Evolutionary conservation across 352 stramenopile species (phyloP).

Genomic region (Globisporangium polare): DNA sequence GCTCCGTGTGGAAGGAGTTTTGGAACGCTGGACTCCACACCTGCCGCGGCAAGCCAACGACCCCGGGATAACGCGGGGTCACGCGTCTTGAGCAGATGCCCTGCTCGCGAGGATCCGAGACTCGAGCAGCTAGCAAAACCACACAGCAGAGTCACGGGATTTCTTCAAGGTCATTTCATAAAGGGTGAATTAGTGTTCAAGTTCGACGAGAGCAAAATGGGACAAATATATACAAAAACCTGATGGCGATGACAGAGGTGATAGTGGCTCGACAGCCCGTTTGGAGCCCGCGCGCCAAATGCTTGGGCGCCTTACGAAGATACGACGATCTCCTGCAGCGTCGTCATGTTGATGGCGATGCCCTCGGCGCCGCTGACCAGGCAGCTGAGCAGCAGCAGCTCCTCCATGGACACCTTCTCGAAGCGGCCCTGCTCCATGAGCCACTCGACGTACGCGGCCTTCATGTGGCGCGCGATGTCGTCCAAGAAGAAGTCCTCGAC

Average conservation of each 20-base stretch:
- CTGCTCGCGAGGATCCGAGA: too few relatives aligned
- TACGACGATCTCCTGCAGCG: slow-evolving; percentile 17
- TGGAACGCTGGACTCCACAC: too few relatives aligned
- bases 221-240: background rate
- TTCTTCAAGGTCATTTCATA: background rate
- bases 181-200: background rate
- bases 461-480: slow-evolving; percentile 38
- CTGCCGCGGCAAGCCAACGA: too few relatives aligned
- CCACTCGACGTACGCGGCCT: slow-evolving; percentile 42
- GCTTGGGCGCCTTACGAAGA: slow-evolving; percentile 7
- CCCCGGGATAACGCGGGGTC: too few relatives aligned
- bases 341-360: slow-evolving; percentile 26
- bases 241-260: background rate
- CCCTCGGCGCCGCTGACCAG: slow-evolving; percentile 45
- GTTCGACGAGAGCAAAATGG: background rate
- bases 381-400: slow-evolving; percentile 48
- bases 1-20: too few relatives aligned
- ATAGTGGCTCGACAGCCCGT: too few relatives aligned
- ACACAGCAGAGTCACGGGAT: background rate
- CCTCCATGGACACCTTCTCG: slow-evolving; percentile 49
- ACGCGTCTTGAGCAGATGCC: too few relatives aligned
- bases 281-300: too few relatives aligned
- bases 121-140: too few relatives aligned
- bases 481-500: slow-evolving; percentile 34
- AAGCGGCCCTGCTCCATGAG: slow-evolving; percentile 42